These are phyloP conservation scores for Saccharomyces pastorianus DNA, from an alignment of 1,139 yeast species.

Conservation along the genomic window DNA sequence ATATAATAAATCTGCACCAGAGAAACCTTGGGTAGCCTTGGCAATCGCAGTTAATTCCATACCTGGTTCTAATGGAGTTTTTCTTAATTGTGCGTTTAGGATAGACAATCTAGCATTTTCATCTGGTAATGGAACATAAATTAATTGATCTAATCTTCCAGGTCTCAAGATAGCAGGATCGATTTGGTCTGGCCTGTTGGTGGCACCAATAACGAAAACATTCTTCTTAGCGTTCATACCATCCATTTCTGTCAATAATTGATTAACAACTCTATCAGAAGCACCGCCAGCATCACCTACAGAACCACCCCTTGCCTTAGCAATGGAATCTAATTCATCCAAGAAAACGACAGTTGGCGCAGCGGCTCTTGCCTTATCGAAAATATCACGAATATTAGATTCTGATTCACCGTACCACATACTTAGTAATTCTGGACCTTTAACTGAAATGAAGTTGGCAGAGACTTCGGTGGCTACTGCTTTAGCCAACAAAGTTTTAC, in stretches of 20 bases:
- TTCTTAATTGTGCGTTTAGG: slow-evolving; percentile 91
- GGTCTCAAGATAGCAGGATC: slow-evolving; percentile 98
- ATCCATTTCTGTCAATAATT: slow-evolving; percentile 96
- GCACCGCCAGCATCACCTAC: slow-evolving; percentile 97
- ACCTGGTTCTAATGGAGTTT: slow-evolving; percentile 97
- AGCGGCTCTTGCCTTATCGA: slow-evolving; percentile 97
- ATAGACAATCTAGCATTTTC: slow-evolving; percentile 89
- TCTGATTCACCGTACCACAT: slow-evolving; percentile 99
- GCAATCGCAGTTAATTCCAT: slow-evolving; percentile 83
- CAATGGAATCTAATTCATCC: slow-evolving; percentile 96
- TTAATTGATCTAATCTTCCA: slow-evolving; percentile 96
- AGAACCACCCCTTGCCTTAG: slow-evolving; percentile 93
- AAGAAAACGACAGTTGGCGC: slow-evolving; percentile 97
- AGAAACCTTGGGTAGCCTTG: slow-evolving; percentile 87
- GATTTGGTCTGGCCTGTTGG: slow-evolving; percentile 97
- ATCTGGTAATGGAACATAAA: slow-evolving; percentile 97
- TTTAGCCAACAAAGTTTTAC: slow-evolving; percentile 94
- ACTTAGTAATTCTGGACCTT: slow-evolving; percentile 93
- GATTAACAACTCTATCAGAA: slow-evolving; percentile 95
- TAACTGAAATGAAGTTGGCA: slow-evolving; percentile 92
- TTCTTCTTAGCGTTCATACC: slow-evolving; percentile 99
- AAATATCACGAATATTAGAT: slow-evolving; percentile 92
- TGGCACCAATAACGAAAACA: slow-evolving; percentile 97
- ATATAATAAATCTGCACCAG: slow-evolving; percentile 97
- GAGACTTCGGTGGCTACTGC: slow-evolving; percentile 98